These are phyloP conservation scores for Scheffersomyces illinoinensis DNA, from an alignment of 1,139 yeast species.

Conservation along the genomic window DNA sequence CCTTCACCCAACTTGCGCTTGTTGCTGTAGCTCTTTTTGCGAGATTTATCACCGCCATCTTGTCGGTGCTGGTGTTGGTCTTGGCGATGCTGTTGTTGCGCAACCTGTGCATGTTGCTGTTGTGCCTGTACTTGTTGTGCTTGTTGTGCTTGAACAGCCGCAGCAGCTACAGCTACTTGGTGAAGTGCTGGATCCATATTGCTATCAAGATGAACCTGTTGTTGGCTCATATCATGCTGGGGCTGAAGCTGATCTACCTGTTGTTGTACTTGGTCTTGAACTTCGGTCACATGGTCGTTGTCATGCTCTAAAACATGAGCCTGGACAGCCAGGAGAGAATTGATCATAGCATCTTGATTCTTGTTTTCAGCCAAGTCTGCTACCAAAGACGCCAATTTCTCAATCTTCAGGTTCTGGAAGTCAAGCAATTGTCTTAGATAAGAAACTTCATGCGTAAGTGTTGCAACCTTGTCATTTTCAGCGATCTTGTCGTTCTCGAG, in stretches of 20 bases:
- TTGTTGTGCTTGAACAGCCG: slow-evolving; percentile 28
- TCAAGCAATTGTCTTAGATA: slow-evolving; percentile 40
- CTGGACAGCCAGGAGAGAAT: slow-evolving; percentile 28
- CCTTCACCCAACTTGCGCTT: slow-evolving; percentile 13
- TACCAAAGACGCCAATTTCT: slow-evolving; percentile 36
- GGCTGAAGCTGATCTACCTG: slow-evolving; percentile 16
- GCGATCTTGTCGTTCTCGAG: slow-evolving; percentile 5
- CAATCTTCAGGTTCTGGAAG: slow-evolving; percentile 40
- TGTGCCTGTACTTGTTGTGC: slow-evolving; percentile 8
- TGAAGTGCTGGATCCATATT: slow-evolving; percentile 43
- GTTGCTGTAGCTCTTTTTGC: slow-evolving; percentile 8
- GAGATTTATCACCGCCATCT: slow-evolving; percentile 5
- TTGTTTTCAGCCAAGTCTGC: slow-evolving; percentile 36
- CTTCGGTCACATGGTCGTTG: slow-evolving; percentile 9
- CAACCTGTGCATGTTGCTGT: slow-evolving; percentile 8
- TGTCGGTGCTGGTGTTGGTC: slow-evolving; percentile 1
- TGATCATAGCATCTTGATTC: slow-evolving; percentile 30
- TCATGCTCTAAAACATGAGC: slow-evolving; percentile 22
- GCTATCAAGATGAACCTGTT: slow-evolving; percentile 24
- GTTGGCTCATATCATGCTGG: slow-evolving; percentile 10
- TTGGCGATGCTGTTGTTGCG: slow-evolving; percentile 7
- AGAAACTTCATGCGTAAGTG: slow-evolving; percentile 33
- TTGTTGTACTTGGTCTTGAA: slow-evolving; percentile 17
- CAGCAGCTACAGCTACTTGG: slow-evolving; percentile 42
- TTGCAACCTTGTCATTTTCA: slow-evolving; percentile 20